phyloP scores from a whole-genome alignment of 2,329 filamentous ascomycete genomes.

The Juglanconis oblonga region DNA sequence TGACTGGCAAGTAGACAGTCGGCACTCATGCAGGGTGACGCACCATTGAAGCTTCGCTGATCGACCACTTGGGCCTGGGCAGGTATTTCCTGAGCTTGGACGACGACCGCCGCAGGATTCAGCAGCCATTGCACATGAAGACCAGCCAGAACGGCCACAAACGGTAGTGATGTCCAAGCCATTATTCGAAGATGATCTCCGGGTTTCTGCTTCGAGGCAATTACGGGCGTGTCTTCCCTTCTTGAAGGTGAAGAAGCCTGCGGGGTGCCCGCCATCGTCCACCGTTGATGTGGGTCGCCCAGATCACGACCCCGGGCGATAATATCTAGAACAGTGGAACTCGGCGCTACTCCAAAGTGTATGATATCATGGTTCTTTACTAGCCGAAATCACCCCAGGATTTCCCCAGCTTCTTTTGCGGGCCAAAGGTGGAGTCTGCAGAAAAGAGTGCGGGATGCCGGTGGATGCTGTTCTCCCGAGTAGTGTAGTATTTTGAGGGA shows the following conservation, averaged over 20 bases:
- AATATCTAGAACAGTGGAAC: neutral
- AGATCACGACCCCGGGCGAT: neutral
- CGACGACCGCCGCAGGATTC: neutral
- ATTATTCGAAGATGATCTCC: constrained; percentile 10
- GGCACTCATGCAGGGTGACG: neutral
- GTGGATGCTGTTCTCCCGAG: no score
- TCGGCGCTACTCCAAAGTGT: neutral
- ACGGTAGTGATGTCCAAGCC: constrained; percentile 14
- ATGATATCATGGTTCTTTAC: neutral
- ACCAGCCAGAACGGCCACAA: constrained; percentile 13
- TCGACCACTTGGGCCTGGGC: constrained; percentile 40
- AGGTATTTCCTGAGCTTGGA: constrained; percentile 22
- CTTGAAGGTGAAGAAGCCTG: neutral
- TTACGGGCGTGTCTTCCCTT: neutral
- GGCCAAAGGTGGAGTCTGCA: no score
- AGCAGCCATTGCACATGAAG: constrained; percentile 13
- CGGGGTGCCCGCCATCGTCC: neutral
- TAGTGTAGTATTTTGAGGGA: no score
- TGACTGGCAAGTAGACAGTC: neutral
- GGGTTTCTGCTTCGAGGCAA: neutral
- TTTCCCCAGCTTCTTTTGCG: no score
- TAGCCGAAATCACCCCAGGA: no score
- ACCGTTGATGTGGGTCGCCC: neutral
- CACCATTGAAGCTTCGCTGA: constrained; percentile 41
- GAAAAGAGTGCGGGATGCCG: no score